Evolutionary conservation across 805 yeast genomes (phyloP), one percentile per base, ranked within the genome.

Genomic region (Metahyphopichia silvanorum): DNA sequence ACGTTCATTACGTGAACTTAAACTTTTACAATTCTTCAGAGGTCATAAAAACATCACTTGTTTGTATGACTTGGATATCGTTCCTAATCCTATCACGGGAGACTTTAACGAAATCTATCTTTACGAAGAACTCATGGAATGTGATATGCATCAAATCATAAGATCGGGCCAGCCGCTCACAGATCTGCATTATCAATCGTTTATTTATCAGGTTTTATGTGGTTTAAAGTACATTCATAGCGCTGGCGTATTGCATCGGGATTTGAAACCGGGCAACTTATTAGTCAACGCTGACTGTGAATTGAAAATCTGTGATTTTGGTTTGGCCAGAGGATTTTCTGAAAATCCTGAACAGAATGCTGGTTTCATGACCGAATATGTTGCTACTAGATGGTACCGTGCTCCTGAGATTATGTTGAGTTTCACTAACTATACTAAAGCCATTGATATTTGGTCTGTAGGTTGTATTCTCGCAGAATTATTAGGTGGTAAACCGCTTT

Each of bases 391-490:
- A 56, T 93, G 98, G 98, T 93, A 93, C 60, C 71, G 98, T 46
- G 98, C 98, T 3, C 98, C 98, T 0, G 98, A 93, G 54, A 88
- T 93, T 60, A 91, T 93, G 88, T 70, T 93, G 34, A 82, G 94
- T 43, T 87, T 86, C 66, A 95, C 93, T 57, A 86, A 89, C 38
- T 91, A 91, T 59, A 86, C 98, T 5, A 89, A 87, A 63, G 96
- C 98, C 16, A 91, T 93, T 38, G 98, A 93, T 58, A 75, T 93
- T 36, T 93, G 98, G 98, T 87, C 97, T 0, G 95, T 93, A 14
- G 98, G 98, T 3, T 93, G 98, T 63, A 89, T 93, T 37, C 65
- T 93, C 34, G 98, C 98, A 1, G 98, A 93, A 55, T 71, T 93
- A 41, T 63, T 93, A 13, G 95, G 95, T 3, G 89, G 97, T 0